Evolutionary conservation across 2,329 filamentous ascomycete genomes (phyloP).

Genomic region (Atkinsonella hypoxylon): DNA sequence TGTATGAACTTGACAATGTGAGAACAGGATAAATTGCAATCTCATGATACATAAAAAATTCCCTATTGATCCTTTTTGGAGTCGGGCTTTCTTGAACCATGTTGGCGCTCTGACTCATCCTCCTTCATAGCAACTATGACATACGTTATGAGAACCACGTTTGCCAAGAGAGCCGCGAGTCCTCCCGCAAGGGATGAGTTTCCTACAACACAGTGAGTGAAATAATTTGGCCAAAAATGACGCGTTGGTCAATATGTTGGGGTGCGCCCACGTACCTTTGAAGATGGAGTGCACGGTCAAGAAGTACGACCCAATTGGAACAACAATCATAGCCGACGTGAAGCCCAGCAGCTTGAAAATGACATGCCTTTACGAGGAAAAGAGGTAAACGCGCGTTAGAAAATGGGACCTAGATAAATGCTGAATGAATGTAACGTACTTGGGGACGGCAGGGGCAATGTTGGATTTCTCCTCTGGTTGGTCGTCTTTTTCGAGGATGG

Average conservation of each 20-base stretch:
- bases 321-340: conserved; percentile 78
- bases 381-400: not conserved
- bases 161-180: conserved; percentile 77
- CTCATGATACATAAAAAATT: not conserved
- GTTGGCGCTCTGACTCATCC: conserved; percentile 44
- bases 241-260: not conserved
- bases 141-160: conserved; percentile 83
- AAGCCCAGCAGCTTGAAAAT: conserved; percentile 85
- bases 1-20: not conserved
- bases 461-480: conserved; percentile 46
- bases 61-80: conserved; percentile 37
- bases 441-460: conserved; percentile 72
- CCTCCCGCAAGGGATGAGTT: conserved; percentile 82
- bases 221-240: conserved; percentile 1
- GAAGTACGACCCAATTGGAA: conserved; percentile 86
- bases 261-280: conserved; percentile 40
- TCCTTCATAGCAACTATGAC: conserved; percentile 85
- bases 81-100: conserved; percentile 30
- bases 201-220: conserved; percentile 35
- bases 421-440: conserved; percentile 32
- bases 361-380: conserved; percentile 49
- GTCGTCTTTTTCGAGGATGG: conserved; percentile 49
- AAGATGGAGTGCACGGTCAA: conserved; percentile 66
- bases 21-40: not conserved
- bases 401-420: not conserved